Evolutionary conservation across 306 rosid species (phyloP), one percentile per base, ranked within the genome.

Genomic region (Acacia acuminata): DNA sequence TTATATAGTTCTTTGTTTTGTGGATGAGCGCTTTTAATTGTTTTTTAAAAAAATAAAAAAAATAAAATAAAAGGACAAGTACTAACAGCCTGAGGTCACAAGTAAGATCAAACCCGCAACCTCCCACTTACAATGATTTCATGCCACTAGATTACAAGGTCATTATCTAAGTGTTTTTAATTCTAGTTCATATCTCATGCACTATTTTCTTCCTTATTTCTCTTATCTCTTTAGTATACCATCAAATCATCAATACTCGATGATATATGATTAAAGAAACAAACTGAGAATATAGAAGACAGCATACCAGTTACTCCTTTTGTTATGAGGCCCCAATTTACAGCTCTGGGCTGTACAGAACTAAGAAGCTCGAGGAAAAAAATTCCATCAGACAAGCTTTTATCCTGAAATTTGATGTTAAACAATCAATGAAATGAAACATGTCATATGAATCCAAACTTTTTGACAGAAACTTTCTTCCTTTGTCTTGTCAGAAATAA

Each of bases 311-410:
- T 89, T 47, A 77, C 82, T 65, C 99, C 99, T 87, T 94, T 96
- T 55, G 99, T 96, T 69, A 96, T 91, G 25, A 96, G 94, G 71
- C 96, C 96, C 98, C 98, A 96, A 75, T 94, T 96, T 19, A 96
- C 99, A 75, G 88, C 93, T 90, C 98, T 90, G 14, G 94, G 94
- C 60, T 94, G 94, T 84, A 96, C 98, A 32, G 94, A 88, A 85
- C 99, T 92, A 48, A 96, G 99, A 84, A 96, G 93, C 86, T 96
- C 98, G 43, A 96, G 98, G 93, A 96, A 96, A 82, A 96, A 96
- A 38, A 89, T 88, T 76, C 99, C 99, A 85, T 91, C 92, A 8
- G 97, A 88, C 84, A 96, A 89, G 81, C 92, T 88, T 85, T 86
- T 96, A 75, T 96, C 99, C 99, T 96, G 91, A 63, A 82, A 83